Base-by-base conservation (phyloP, 345 rosid genomes). In the Orychophragmus violaceus region DNA sequence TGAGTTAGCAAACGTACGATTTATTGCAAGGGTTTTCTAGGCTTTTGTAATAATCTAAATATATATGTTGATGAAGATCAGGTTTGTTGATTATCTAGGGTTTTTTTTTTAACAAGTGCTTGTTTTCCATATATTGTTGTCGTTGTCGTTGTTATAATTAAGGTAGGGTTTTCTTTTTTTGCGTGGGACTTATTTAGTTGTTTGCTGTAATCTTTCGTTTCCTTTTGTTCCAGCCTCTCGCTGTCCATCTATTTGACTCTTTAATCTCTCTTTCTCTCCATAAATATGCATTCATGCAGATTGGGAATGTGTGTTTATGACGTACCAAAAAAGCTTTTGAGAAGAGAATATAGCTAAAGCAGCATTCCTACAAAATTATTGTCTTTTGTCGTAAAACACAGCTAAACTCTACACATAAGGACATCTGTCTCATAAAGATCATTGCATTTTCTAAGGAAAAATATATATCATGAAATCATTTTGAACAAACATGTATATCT, bases 141-240 rank as follows among this genome's bases (percentile, higher is more conserved):
- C 1, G 74, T 21, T 54, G n/a, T 37, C 33, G 60, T 56, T n/a
- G 59, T 46, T 55, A 45, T 64, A 1, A 41, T 63, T 63, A 33
- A 54, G 35, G 32, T 72, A 64, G 37, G 59, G 66, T 37, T 72
- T n/a, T n/a, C n/a, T n/a, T n/a, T n/a, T n/a, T 46, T 46, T 46
- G n/a, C n/a, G n/a, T n/a, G n/a, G n/a, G n/a, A 10, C 45, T 65
- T 46, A 12, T 22, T 25, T 33, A n/a, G 19, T 53, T 57, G 36
- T 49, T 58, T 27, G 22, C 12, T 37, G 70, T 72, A 39, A 58
- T 65, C 61, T 57, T 57, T 57, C 6, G n/a, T 37, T 63, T 35
- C 14, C 19, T n/a, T n/a, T n/a, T n/a, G n/a, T n/a, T 11, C 51
- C 30, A 45, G 23, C 41, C 50, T 50, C 60, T 59, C 6, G 42